Evolutionary conservation across 306 rosid species (phyloP).

Genomic region (Dalbergia oliveri): DNA sequence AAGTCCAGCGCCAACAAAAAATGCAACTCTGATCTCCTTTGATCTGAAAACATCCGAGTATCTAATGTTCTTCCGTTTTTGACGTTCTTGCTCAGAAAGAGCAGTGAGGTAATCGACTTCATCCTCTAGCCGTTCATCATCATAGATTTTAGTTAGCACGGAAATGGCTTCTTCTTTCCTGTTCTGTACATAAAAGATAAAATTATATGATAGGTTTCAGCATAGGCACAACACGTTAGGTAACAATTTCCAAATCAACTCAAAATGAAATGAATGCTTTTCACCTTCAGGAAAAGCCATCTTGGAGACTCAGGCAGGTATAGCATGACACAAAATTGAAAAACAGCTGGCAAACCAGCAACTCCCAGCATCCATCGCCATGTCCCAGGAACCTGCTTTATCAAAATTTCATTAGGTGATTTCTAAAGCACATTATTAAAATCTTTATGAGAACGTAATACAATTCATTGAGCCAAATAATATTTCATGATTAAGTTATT

Average conservation of each 20-base stretch:
- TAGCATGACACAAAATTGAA: conserved; percentile 73
- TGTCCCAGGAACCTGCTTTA: conserved; percentile 80
- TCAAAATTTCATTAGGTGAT: conserved; percentile 34
- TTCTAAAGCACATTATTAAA: conserved; percentile 6
- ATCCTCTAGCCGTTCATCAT: conserved; percentile 41
- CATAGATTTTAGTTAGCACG: conserved; percentile 44
- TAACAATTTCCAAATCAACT: neutral
- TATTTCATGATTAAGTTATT: neutral
- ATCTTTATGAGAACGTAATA: conserved; percentile 8
- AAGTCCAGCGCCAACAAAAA: conserved; percentile 50
- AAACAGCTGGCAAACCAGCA: conserved; percentile 71
- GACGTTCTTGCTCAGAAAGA: conserved; percentile 44
- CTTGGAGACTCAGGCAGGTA: conserved; percentile 85
- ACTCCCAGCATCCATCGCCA: conserved; percentile 95
- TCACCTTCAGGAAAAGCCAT: conserved; percentile 82
- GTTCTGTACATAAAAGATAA: conserved; percentile 32
- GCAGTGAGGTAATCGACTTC: conserved; percentile 39
- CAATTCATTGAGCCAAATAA: conserved; percentile 25
- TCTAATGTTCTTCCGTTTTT: conserved; percentile 32
- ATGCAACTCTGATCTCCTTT: conserved; percentile 46
- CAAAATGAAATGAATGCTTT: conserved; percentile 20
- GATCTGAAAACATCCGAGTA: conserved; percentile 44
- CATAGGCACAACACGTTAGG: conserved; percentile 15
- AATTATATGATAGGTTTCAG: conserved; percentile 18
- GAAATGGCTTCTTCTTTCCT: conserved; percentile 47